Base-by-base conservation (phyloP, 2,329 filamentous ascomycete genomes). In the Cytospora paraplurivora region DNA sequence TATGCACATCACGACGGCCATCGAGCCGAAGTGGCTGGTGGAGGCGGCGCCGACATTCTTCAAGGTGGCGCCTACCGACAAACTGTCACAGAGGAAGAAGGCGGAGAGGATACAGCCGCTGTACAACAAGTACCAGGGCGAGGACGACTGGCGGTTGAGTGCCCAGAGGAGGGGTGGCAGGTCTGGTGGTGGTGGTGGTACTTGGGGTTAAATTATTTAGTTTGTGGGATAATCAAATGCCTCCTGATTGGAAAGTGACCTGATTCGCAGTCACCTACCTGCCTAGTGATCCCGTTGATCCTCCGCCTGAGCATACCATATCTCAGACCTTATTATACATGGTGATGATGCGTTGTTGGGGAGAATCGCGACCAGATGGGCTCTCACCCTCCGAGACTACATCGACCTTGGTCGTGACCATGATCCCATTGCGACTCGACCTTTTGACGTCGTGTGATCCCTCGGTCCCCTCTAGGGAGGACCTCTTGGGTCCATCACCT, bases 21-120 rank as follows among this genome's bases (percentile, higher is more conserved):
- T 99, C 71, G 95, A 99, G 77, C 94, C 95, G 10, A 97, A 96
- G 72, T 90, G 87, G 87, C 84, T 99, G 27, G 93, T 98, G 1
- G 93, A 97, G 71, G 94, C 93, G 13, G 95, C 96, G n/a, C 95
- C 96, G 11, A 97, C 93, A 0, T 99, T 98, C 81, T 99, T 98
- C 87, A 97, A 96, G 83, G 92, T 98, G 5, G 94, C 95, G 19
- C 88, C 91, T 0, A 94, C 90, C 41, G 92, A 97, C 73, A 83
- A 86, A 62, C 77, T 99, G 71, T 94, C 90, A 68, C 97, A 97
- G 83, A 81, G 95, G 72, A 95, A 96, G 85, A 90, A 92, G 81
- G 92, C 92, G 0, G 95, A 99, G 82, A 84, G 94, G 62, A 98
- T 99, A 62, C 92, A 97, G 80, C 95, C 95, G 51, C 77, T 99